Evolutionary conservation across 345 rosid genomes (phyloP).

Genomic region (Brassica juncea): DNA sequence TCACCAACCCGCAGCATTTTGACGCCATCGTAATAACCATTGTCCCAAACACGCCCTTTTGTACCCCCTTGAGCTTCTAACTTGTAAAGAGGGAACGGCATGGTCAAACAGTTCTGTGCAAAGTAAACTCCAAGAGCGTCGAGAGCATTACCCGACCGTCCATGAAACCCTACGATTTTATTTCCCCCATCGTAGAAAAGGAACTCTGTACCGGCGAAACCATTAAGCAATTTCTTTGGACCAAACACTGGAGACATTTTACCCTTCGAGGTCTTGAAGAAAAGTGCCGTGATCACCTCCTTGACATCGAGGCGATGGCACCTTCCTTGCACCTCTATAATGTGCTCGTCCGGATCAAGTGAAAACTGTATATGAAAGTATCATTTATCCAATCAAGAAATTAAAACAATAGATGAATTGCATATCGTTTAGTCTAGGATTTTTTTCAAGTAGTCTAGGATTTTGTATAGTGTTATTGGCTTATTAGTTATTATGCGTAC

Average conservation of each 20-base stretch:
- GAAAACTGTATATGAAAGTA: conserved; percentile 5
- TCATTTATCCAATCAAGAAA: not conserved
- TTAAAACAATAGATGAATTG: too few species aligned
- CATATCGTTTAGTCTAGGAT: too few species aligned
- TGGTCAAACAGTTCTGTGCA: not conserved
- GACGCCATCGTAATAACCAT: conserved; percentile 15
- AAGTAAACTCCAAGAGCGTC: conserved; percentile 32
- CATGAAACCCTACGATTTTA: conserved; percentile 29
- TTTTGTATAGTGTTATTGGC: too few species aligned
- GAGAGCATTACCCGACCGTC: not conserved
- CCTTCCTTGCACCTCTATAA: conserved; percentile 20
- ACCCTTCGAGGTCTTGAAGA: conserved; percentile 30
- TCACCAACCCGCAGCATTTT: not conserved
- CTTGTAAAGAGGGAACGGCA: conserved; percentile 13
- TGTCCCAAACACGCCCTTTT: conserved; percentile 22
- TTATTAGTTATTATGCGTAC: too few species aligned
- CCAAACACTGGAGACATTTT: not conserved
- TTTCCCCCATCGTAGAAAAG: not conserved
- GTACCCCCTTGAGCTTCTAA: conserved; percentile 25
- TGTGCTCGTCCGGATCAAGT: conserved; percentile 20
- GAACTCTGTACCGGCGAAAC: conserved; percentile 23
- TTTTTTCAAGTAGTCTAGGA: too few species aligned
- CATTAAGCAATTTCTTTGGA: not conserved
- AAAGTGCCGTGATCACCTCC: conserved; percentile 10
- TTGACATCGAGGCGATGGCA: not conserved